Conservation (phyloP, 495 filamentous ascomycete genomes). For the Xylaria cubensis region DNA sequence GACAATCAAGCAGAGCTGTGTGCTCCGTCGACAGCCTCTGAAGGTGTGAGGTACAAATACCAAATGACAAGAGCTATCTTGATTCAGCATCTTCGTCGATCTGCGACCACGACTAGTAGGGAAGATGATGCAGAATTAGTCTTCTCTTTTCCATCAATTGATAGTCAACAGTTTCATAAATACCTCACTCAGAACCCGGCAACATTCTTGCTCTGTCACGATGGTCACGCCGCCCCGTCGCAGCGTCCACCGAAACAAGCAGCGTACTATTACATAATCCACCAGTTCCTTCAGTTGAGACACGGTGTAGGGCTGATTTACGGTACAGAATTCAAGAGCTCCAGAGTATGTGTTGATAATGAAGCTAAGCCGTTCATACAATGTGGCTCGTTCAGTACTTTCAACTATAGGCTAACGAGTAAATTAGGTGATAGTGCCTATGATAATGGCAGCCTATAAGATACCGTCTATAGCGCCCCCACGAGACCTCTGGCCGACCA, state of each 20-base stretch:
- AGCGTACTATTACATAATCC: slow-evolving; percentile 26
- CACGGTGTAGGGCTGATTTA: slow-evolving; percentile 40
- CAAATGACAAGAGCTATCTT: slow-evolving; percentile 66
- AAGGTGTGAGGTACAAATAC: slow-evolving; percentile 54
- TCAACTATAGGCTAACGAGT: slow-evolving; percentile 1
- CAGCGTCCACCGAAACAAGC: slow-evolving; percentile 14
- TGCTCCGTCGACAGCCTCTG: slow-evolving; percentile 44
- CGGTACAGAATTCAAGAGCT: slow-evolving; percentile 40
- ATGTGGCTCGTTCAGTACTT: background rate
- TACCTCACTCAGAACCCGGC: slow-evolving; percentile 60
- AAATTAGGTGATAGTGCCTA: slow-evolving; percentile 24
- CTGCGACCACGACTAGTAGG: background rate
- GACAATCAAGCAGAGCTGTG: slow-evolving; percentile 55
- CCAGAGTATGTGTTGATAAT: slow-evolving; percentile 33
- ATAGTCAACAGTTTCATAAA: slow-evolving; percentile 53
- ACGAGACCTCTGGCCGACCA: background rate
- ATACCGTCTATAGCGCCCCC: background rate
- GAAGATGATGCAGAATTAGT: slow-evolving; percentile 30
- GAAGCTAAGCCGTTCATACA: background rate
- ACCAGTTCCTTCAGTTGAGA: slow-evolving; percentile 28
- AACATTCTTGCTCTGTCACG: slow-evolving; percentile 75
- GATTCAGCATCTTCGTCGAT: slow-evolving; percentile 63
- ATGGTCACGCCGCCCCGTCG: slow-evolving; percentile 25
- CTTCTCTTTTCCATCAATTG: slow-evolving; percentile 56
- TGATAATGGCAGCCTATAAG: slow-evolving; percentile 17